Base-by-base conservation (phyloP, 257 asterid genomes). In the Apocynum venetum region DNA sequence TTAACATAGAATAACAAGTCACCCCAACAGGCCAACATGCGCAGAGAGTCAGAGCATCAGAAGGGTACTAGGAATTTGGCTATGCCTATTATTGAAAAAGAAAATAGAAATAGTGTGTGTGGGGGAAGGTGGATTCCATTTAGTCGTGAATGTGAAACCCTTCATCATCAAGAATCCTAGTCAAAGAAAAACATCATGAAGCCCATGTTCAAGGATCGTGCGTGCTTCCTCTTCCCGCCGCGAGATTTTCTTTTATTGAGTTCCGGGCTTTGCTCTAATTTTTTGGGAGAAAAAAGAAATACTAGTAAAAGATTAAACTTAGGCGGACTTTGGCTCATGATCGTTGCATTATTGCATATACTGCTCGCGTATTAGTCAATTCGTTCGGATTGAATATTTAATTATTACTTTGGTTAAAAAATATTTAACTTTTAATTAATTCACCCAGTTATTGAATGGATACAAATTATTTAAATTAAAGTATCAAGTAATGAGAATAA, bases 1-100 rank as follows among this genome's bases (percentile, higher is more conserved):
- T 53, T 38, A 25, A 70, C 41, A 72, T 20, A 12, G 81, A 82
- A 81, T 75, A 80, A 77, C 78, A 35, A 71, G 76, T 70, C 80
- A 2, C 68, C 68, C 65, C 86, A 82, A 75, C 82, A 83, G 65
- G 82, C 65, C 86, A 82, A 75, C 82, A 83, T 71, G 82, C 82
- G 75, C 68, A 61, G 52, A 77, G 76, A 72, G 78, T 82, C 75
- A 25, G 31, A 25, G 31, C 31, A 80, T 81, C 77, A 73, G 69
- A 73, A 13, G 81, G 55, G 78, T 87, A 67, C 82, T 44, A 19
- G 36, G 64, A 74, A 80, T 73, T 76, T 38, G 81, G 81, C 85
- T 79, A 80, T 84, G 60, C 57, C 38, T 57, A 20, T 4, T 19
- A 40, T n/a, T n/a, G 9, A 13, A 55, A 17, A 19, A 7, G 6